Base-by-base conservation (phyloP, 768 basidiomycete species). In the Russula sp. region DNA sequence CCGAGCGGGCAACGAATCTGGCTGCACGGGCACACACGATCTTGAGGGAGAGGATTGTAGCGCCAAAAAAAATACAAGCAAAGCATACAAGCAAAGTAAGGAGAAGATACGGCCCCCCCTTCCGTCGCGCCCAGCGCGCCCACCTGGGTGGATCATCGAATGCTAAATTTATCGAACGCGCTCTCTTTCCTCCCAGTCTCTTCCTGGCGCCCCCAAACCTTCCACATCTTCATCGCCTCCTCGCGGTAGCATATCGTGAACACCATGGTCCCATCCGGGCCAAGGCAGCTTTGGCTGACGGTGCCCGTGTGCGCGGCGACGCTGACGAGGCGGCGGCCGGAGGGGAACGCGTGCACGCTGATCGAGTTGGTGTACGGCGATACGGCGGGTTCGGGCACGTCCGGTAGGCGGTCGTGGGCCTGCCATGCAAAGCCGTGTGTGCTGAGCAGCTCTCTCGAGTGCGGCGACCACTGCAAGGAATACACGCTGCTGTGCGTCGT, bases 191-290 rank as follows among this genome's bases (percentile, higher is more conserved):
- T 61, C 27, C 32, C 62, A 3, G 16, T 27, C 27, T 66, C 65
- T 44, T 68, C 65, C 59, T 56, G 61, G 37, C 47, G 45, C 7
- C 67, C 70, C 86, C 86, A 88, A 37, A 87, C 84, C 65, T 84
- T 82, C 81, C 85, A 88, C 80, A 86, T 84, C 74, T 86, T 87
- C 74, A 88, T 85, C 52, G 83, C 81, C 71, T 87, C 84, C 66
- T 87, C 86, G 32, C 72, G 74, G 1, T 84, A 82, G 61, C 82
- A 86, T 8, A 85, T 79, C 37, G 86, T 86, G 68, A 87, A 87
- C 58, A 87, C 69, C 67, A 76, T 79, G 63, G 84, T 84, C 6
- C 86, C 85, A 55, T 83, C 80, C 3, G 85, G 86, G 42, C 84
- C 77, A 45, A 88, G 73, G 70, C 84, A 86, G 64, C 84, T 84